Percentiles rank a stretch among this genome's conserved stretches.
Conservation (phyloP, 306 rosid genomes). For the Amphicarpaea edgeworthii region DNA sequence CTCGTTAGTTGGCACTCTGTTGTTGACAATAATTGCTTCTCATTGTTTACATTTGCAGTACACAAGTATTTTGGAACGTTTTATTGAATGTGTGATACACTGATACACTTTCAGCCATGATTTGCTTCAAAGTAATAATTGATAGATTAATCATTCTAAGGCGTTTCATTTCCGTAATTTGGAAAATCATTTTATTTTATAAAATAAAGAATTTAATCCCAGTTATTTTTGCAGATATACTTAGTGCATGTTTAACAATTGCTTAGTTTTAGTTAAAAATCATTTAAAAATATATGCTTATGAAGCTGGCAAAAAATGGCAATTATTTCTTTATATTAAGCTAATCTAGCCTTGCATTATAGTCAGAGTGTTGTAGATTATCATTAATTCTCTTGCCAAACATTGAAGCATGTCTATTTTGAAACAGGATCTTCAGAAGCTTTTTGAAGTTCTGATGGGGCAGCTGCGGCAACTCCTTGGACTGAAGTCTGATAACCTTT, state of each 20-base stretch:
- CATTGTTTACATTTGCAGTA: slow-evolving; percentile 11
- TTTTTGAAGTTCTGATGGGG: slow-evolving; percentile 86
- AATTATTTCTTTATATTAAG: not conserved
- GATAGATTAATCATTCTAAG: slow-evolving; percentile 8
- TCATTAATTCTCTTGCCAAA: slow-evolving; percentile 41
- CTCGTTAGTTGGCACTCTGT: slow-evolving; percentile 29
- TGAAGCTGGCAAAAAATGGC: not conserved
- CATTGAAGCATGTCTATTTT: slow-evolving; percentile 52
- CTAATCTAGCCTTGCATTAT: not conserved
- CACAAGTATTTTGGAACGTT: slow-evolving; percentile 31
- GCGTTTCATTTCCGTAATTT: slow-evolving; percentile 32
- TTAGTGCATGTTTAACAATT: not conserved
- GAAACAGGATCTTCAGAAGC: slow-evolving; percentile 80
- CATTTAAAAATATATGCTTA: not conserved
- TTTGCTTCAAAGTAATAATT: slow-evolving; percentile 15
- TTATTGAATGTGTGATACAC: slow-evolving; percentile 21
- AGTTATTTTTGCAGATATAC: not conserved
- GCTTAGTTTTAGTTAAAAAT: not conserved
- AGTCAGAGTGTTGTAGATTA: slow-evolving; percentile 28
- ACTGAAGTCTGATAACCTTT: slow-evolving; percentile 70
- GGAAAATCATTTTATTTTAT: not conserved
- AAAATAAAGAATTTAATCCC: slow-evolving; percentile 1
- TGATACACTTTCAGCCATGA: not conserved
- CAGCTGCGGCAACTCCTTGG: slow-evolving; percentile 96
- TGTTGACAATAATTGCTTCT: slow-evolving; percentile 22